Conservation (phyloP, 768 basidiomycete genomes). For the Mycena sanguinolenta region DNA sequence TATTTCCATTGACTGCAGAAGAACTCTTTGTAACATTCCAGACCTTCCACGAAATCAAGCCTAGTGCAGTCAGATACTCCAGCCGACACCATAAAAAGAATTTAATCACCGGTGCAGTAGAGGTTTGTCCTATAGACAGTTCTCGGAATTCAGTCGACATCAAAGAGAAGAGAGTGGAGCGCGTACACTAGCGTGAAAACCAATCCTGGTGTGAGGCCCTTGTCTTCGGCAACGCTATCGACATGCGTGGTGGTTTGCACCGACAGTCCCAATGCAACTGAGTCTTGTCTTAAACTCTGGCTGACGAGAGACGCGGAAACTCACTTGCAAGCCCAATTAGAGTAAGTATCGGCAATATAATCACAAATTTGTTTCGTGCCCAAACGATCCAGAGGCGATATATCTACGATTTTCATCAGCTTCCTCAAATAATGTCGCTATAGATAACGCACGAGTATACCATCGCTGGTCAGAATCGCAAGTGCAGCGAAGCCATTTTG, state of each 20-base stretch:
- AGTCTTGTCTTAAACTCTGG: not conserved
- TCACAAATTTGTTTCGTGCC: slow-evolving; percentile 6
- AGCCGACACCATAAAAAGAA: not conserved
- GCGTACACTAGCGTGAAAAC: slow-evolving; percentile 26
- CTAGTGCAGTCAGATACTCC: not conserved
- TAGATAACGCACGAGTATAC: not conserved
- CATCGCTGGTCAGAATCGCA: not conserved
- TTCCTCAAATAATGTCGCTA: not conserved
- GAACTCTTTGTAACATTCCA: slow-evolving; percentile 14
- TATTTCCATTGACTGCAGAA: slow-evolving; percentile 1
- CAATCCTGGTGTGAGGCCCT: slow-evolving; percentile 17
- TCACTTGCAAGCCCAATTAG: slow-evolving; percentile 11
- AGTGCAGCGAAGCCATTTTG: slow-evolving; percentile 13
- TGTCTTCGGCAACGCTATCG: slow-evolving; percentile 1
- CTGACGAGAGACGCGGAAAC: not conserved
- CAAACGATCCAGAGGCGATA: slow-evolving; percentile 27
- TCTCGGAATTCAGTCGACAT: not conserved
- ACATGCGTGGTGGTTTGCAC: slow-evolving; percentile 14
- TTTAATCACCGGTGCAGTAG: slow-evolving; percentile 17
- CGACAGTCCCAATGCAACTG: slow-evolving; percentile 4
- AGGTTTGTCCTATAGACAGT: slow-evolving; percentile 15
- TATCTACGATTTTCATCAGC: not conserved
- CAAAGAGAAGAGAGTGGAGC: not conserved
- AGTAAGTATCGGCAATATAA: slow-evolving; percentile 15
- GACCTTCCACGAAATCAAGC: slow-evolving; percentile 23